Conservation (phyloP, 2,329 filamentous ascomycete genomes). For the Apiospora marii region DNA sequence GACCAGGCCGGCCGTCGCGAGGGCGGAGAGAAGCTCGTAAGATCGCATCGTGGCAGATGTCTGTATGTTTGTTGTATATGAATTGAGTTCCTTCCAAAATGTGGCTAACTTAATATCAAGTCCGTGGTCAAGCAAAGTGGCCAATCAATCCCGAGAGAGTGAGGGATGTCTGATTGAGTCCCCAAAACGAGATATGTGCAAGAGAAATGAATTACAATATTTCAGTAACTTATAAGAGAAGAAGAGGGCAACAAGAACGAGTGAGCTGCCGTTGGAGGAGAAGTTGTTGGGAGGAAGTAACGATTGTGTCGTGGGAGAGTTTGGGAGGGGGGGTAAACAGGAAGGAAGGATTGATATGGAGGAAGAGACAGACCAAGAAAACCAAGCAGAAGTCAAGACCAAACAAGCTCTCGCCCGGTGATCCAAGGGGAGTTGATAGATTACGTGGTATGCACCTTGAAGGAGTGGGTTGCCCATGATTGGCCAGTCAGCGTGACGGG, state of each 20-base stretch:
- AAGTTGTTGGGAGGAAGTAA: constrained; percentile 32
- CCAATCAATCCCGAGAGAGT: constrained; percentile 12
- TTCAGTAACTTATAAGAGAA: constrained; percentile 23
- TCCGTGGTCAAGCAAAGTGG: neutral
- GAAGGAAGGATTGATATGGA: constrained; percentile 26
- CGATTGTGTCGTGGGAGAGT: constrained; percentile 30
- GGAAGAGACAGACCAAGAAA: neutral
- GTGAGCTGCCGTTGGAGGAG: constrained; percentile 38
- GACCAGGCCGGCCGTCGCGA: constrained; percentile 55
- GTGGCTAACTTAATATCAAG: constrained; percentile 3
- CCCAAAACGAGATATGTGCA: constrained; percentile 22
- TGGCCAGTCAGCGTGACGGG: neutral
- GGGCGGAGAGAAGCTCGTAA: constrained; percentile 53
- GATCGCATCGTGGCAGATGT: constrained; percentile 56
- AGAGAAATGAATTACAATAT: constrained; percentile 26
- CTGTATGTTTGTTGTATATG: constrained; percentile 3
- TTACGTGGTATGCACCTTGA: constrained; percentile 16
- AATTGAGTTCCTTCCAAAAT: neutral
- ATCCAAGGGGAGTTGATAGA: neutral
- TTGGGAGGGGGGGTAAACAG: constrained; percentile 25
- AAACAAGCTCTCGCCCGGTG: constrained; percentile 19
- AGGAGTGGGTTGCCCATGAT: constrained; percentile 12
- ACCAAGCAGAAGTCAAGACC: constrained; percentile 9
- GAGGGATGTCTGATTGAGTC: constrained; percentile 1
- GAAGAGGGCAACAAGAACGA: constrained; percentile 40